Base-by-base conservation (phyloP, 176 grass and related monocot genomes). In the Zoysia pacifica region DNA sequence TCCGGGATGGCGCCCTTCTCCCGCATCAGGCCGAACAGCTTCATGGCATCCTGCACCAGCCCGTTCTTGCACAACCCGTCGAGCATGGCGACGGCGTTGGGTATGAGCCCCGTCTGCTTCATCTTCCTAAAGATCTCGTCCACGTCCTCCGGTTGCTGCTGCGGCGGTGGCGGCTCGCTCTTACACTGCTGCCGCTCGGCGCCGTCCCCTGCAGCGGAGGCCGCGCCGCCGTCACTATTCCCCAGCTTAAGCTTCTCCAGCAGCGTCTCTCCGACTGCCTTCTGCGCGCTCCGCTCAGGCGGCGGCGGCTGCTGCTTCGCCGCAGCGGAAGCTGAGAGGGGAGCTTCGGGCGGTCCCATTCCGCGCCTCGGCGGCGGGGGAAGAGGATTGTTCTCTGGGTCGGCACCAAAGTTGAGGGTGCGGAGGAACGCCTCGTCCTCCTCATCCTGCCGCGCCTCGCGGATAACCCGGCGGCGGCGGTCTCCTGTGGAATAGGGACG, bases 1-100 rank as follows among this genome's bases (percentile, higher is more conserved):
- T 98, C 96, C 4, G 96, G 95, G 62, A 98, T 98, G 15, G 86
- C 81, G 8, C 96, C 90, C 69, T 93, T 98, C 87, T 98, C 96
- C 2, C 96, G 92, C 88, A 98, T 98, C 36, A 90, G 65, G 14
- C 90, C 86, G 63, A 98, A 98, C 56, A 98, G 84, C 66, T 95
- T 93, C 92, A 98, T 93, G 75, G 96, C 96, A 67, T 98, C 96
- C 72, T 94, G 86, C 59, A 98, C 80, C 72, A 95, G 48, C n/a
- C 96, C 96, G 54, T 89, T 91, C 86, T 98, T 98, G 49, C 96
- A 98, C 41, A 98, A 76, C 18, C 90, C 90, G 20, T 95, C 92
- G 18, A 98, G 92, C 96, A 98, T 98, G 63, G 92, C 69, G 40
- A 98, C 92, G 18, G 96, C 92, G 81, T 98, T 98, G 0, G 88